Conservation (phyloP, 768 basidiomycete genomes). For the Lyophyllum semitale region DNA sequence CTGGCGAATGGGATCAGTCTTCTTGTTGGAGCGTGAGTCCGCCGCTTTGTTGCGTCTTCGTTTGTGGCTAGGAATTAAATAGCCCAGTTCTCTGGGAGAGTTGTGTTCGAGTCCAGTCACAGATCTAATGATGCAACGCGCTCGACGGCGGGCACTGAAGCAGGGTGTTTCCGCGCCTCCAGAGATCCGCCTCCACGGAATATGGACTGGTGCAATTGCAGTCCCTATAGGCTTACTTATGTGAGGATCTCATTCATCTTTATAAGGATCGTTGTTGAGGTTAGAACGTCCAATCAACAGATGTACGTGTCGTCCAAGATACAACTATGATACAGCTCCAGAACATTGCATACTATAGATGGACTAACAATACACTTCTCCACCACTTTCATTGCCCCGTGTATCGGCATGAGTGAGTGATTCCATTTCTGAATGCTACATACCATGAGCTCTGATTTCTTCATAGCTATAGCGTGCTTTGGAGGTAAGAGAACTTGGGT, state of each 20-base stretch:
- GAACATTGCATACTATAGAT: slow-evolving; percentile 20
- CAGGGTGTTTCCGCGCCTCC: slow-evolving; percentile 24
- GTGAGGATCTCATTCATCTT: slow-evolving; percentile 16
- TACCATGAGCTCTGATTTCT: neutral
- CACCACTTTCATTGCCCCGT: slow-evolving; percentile 36
- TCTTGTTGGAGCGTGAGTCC: neutral
- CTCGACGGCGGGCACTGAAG: slow-evolving; percentile 26
- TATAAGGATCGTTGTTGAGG: no score
- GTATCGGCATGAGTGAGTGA: slow-evolving; percentile 38
- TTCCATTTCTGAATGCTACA: neutral
- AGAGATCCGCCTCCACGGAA: slow-evolving; percentile 30
- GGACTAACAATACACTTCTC: slow-evolving; percentile 34
- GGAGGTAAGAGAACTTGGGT: slow-evolving; percentile 27
- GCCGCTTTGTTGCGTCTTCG: neutral
- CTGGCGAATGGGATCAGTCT: neutral
- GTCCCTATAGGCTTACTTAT: slow-evolving; percentile 36
- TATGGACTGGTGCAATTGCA: slow-evolving; percentile 38
- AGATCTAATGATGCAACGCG: slow-evolving; percentile 32
- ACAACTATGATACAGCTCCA: neutral
- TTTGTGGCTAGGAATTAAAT: neutral
- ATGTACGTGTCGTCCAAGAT: neutral
- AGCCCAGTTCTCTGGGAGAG: slow-evolving; percentile 37
- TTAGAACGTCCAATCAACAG: no score
- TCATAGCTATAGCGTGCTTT: slow-evolving; percentile 37
- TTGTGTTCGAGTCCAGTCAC: slow-evolving; percentile 31